These are phyloP conservation scores for Coix lacrymajobi DNA, from an alignment of 176 grass and related monocot genomes.

Conservation along the genomic window DNA sequence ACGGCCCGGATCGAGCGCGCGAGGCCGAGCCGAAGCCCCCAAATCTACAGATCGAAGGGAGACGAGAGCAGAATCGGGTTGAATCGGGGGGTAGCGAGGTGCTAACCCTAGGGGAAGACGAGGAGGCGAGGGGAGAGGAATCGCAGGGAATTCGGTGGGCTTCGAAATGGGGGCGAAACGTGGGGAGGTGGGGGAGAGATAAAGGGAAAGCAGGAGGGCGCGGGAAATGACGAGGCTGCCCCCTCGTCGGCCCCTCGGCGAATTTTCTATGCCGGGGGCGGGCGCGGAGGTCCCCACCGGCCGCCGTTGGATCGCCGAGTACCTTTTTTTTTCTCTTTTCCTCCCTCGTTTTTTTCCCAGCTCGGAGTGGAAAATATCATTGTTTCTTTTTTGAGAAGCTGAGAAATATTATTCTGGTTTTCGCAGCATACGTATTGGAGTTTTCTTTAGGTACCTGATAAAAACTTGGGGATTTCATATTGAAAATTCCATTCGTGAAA, in stretches of 20 bases:
- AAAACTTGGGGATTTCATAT: background rate
- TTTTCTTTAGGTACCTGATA: background rate
- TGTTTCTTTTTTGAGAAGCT: background rate
- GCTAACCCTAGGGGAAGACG: conserved; percentile 39
- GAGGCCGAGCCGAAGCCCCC: background rate
- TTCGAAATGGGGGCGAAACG: conserved; percentile 39
- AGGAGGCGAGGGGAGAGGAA: conserved; percentile 49
- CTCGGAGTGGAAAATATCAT: background rate
- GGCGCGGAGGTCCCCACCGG: background rate
- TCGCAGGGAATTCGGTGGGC: conserved; percentile 49
- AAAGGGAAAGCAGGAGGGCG: background rate
- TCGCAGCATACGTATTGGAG: too few species aligned
- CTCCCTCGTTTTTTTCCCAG: background rate
- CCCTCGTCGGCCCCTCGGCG: background rate
- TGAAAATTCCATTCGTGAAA: too few species aligned
- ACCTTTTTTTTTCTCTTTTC: background rate
- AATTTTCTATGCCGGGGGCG: background rate
- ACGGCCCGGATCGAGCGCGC: background rate
- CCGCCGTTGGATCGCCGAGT: conserved; percentile 20
- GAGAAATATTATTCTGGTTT: background rate
- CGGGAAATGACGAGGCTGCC: conserved; percentile 22
- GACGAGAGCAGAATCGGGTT: background rate
- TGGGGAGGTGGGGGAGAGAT: conserved; percentile 30
- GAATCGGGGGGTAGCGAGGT: conserved; percentile 16
- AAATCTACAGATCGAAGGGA: background rate